phyloP scores from a whole-genome alignment of 352 stramenopile species.

The Globisporangium camurandrum region DNA sequence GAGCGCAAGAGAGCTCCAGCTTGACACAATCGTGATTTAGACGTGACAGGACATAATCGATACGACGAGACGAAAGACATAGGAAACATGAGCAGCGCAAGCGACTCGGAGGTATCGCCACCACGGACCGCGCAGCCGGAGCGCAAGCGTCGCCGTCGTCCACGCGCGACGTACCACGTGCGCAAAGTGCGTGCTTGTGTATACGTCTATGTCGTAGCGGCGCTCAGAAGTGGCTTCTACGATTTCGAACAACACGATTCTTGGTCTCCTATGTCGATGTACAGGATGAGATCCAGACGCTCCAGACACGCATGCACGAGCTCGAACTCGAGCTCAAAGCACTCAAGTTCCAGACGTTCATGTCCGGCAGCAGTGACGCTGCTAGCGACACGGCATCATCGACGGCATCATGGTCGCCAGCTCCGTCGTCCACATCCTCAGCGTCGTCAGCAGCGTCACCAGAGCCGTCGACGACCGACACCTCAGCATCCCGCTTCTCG shows the following conservation, averaged over 20 bases:
- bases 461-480: background rate
- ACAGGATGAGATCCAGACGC: constrained; percentile 3
- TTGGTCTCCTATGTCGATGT: no score
- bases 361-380: background rate
- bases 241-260: background rate
- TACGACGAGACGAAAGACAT: no score
- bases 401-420: no score
- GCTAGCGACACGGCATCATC: background rate
- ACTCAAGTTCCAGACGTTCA: constrained; percentile 4
- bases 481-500: background rate
- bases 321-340: constrained; percentile 9
- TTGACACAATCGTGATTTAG: no score
- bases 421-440: no score
- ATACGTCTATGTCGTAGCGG: background rate
- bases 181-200: constrained; percentile 3
- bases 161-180: constrained; percentile 5
- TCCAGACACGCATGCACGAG: constrained; percentile 3
- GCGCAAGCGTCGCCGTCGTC: constrained; percentile 1
- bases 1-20: no score
- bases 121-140: background rate
- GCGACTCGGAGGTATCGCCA: background rate
- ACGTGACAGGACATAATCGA: no score
- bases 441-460: background rate
- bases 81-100: background rate
- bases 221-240: background rate